A percentile compares a stretch with the other conserved stretches of the same genome.
Conservation (phyloP, 192 early-diverging fungal species). For the Podila clonocystis region DNA sequence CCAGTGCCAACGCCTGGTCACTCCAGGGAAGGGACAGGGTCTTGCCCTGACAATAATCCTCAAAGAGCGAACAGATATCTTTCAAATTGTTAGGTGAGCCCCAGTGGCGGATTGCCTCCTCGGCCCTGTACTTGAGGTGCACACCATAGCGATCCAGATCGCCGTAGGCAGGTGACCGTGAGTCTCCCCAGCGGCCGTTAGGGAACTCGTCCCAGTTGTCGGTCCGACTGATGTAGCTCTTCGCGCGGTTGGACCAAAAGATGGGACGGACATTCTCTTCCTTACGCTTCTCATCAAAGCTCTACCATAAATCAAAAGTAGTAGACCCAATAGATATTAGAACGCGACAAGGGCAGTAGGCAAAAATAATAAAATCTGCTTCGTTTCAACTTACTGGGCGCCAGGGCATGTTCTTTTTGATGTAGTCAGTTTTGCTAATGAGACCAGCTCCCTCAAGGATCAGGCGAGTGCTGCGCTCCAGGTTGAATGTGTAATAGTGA, state of each 20-base stretch:
- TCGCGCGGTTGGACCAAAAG: conserved; percentile 96
- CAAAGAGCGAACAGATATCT: conserved; percentile 83
- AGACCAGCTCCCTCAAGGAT: conserved; percentile 89
- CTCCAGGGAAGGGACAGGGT: conserved; percentile 89
- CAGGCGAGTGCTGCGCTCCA: conserved; percentile 87
- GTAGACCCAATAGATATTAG: no score
- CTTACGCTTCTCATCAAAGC: conserved; percentile 84
- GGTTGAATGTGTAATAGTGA: conserved; percentile 97
- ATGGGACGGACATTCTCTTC: conserved; percentile 98
- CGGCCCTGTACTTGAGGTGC: conserved; percentile 74
- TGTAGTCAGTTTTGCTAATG: conserved; percentile 65
- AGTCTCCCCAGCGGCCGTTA: conserved; percentile 98
- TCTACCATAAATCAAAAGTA: conserved; percentile 28
- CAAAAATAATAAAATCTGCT: no score
- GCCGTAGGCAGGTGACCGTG: conserved; percentile 91
- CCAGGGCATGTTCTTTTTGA: conserved; percentile 55
- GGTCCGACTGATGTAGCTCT: conserved; percentile 90
- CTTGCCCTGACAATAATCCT: conserved; percentile 77
- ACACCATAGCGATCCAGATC: conserved; percentile 84
- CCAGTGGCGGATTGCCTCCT: conserved; percentile 81
- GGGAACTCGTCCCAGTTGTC: conserved; percentile 98
- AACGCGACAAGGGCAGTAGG: no score
- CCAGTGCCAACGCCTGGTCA: conserved; percentile 80
- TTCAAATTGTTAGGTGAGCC: conserved; percentile 68
- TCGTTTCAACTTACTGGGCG: conserved; percentile 26